phyloP scores from a whole-genome alignment of 352 stramenopile species.

The Globisporangium echinulatum region DNA sequence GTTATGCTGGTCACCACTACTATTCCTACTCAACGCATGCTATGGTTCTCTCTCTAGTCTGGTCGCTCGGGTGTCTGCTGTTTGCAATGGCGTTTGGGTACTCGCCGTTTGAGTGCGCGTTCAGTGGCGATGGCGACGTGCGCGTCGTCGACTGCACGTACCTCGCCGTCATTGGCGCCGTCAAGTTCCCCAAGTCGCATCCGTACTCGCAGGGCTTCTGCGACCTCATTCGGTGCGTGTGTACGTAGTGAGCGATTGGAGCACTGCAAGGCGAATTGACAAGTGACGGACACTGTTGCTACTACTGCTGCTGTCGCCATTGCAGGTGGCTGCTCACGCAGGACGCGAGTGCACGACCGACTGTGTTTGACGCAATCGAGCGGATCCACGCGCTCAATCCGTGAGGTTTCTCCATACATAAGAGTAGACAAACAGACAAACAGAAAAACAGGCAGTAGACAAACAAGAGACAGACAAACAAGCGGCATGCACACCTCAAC shows the following conservation, averaged over 20 bases:
- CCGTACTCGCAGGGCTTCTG: conserved; percentile 54
- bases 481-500: no score
- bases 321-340: conserved; percentile 66
- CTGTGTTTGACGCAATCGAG: conserved; percentile 66
- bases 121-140: conserved; percentile 59
- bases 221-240: conserved; percentile 63
- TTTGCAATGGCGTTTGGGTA: conserved; percentile 88
- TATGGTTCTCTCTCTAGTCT: conserved; percentile 34
- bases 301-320: conserved; percentile 1
- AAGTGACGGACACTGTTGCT: conserved; percentile 2
- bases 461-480: no score
- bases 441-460: background rate
- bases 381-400: conserved; percentile 31
- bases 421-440: no score
- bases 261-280: conserved; percentile 4
- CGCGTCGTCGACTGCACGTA: conserved; percentile 82
- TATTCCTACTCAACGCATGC: background rate
- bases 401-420: background rate
- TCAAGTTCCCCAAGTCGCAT: conserved; percentile 67
- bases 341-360: conserved; percentile 38
- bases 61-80: conserved; percentile 85
- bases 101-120: conserved; percentile 86
- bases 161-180: conserved; percentile 73
- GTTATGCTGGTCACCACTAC: background rate
- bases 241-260: background rate